Conservation (phyloP, 345 rosid species). For the Brassica cretica region DNA sequence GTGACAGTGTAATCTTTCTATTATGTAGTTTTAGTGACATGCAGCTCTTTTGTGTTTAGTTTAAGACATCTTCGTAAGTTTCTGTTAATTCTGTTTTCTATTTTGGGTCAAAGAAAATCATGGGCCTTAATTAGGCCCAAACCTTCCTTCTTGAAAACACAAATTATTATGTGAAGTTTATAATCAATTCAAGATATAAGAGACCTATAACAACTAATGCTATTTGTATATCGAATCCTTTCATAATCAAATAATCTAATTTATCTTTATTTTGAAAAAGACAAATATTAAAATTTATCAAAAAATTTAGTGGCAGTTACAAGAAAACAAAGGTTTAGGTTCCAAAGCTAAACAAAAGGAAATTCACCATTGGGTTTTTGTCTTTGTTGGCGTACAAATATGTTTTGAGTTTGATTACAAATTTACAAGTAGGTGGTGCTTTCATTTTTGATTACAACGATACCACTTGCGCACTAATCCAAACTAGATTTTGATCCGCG, state of each 20-base stretch:
- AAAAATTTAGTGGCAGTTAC: no score
- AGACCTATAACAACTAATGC: conserved; percentile 3
- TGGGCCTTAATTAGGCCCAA: neutral
- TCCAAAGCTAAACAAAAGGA: no score
- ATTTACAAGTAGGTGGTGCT: neutral
- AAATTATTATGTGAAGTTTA: neutral
- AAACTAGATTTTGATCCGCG: no score
- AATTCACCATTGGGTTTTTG: neutral
- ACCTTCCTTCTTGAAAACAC: neutral
- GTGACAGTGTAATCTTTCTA: neutral
- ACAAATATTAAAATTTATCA: no score
- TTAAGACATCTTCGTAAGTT: conserved; percentile 14
- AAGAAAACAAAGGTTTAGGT: no score
- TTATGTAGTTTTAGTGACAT: conserved; percentile 12
- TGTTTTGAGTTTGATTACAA: neutral
- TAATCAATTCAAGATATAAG: neutral
- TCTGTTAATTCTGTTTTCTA: neutral
- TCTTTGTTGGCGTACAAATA: neutral
- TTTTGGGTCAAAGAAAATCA: neutral
- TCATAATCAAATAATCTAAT: conserved; percentile 2
- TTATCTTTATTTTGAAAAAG: no score
- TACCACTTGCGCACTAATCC: neutral
- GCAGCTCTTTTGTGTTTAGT: conserved; percentile 19
- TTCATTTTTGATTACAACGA: neutral
- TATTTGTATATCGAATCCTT: neutral